Evolutionary conservation across 2,329 filamentous ascomycete species (phyloP), one percentile per base, ranked within the genome.

Genomic region (Zymoseptoria ardabiliae): DNA sequence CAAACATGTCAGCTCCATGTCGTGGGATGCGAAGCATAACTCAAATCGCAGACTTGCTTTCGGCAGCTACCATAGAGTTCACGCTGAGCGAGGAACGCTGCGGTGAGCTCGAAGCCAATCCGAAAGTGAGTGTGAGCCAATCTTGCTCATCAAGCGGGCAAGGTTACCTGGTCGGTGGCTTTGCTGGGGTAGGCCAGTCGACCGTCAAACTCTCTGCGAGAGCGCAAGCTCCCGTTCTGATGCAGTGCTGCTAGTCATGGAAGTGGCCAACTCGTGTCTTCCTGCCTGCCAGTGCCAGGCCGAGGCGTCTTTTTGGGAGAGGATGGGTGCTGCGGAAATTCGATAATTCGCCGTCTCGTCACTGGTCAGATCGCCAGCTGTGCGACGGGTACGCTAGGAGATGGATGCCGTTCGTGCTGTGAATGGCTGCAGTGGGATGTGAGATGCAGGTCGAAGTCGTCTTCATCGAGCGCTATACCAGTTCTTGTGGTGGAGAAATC

Each of bases 21-120:
- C 35, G 35, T 45, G 13, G 11, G 13, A 45, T 45, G 35, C 35
- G 13, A 45, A 45, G 35, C 35, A 45, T 17, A 45, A 45, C 35
- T 45, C 35, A 45, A 45, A 45, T 45, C 35, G 35, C 17, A 45
- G 35, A 13, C 35, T 45, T 45, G 56, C 60, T 61, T 59, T 64
- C 64, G 62, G 64, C 60, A 66, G 59, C 62, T 63, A 60, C 59
- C 62, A 59, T 65, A 61, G 59, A 63, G 60, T 63, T 64, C 57
- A 54, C 54, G 56, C 61, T 61, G 58, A 55, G 59, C 57, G 57
- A 64, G 62, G 57, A 52, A 60, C 54, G 28, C 62, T 48, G 50
- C 21, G 57, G 58, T 59, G 60, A 63, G 56, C 61, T 61, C 55
- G 58, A 61, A 66, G 62, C 61, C 61, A 66, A 66, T 66, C 64